Evolutionary conservation across 805 yeast species (phyloP), one percentile per base, ranked within the genome.

Genomic region (Spathaspora boniae): DNA sequence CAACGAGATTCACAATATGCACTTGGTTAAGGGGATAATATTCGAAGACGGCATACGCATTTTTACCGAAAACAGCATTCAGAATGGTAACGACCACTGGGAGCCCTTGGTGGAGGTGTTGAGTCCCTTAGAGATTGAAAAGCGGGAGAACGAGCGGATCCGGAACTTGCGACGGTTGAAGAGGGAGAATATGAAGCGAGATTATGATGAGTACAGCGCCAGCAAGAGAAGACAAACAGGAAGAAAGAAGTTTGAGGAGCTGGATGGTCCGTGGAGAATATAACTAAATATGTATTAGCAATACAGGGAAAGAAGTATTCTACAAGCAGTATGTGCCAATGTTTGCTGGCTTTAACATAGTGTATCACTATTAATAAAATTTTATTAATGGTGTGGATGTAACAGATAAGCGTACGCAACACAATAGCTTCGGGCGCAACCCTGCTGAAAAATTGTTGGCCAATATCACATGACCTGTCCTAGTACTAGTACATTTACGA

Each of bases 71-170:
- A 54, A 72, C 71, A 51, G 96, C 51, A 72, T 76, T 20, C 93
- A 83, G 51, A 78, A 78, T 33, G 72, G 86, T 17, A 95, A 95
- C 21, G 84, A 80, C 24, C 75, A 68, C 27, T 93, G 96, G 94
- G 80, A 82, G 36, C 98, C 98, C 18, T 72, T 78, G 28, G 82
- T 91, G 5, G 98, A 91, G 58, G 76, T 78, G 9, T 70, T 93
- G 40, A 80, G 93, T 2, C 89, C 86, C 36, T 87, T 89, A 76
- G 98, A 93, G 59, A 86, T 93, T 38, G 97, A 91, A 54, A 82
- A 83, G 62, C 75, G 98, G 46, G 98, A 93, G 56, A 87, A 88
- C 47, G 98, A 93, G 61, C 80, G 94, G 52, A 96, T 89, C 49
- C 75, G 98, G 58, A 88, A 85, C 54, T 72, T 87, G 42, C 77